A percentile compares a stretch with the other conserved stretches of the same genome.
Evolutionary conservation across 169 alveolate genomes (phyloP).

Genomic region (Plasmodium relictum): DNA sequence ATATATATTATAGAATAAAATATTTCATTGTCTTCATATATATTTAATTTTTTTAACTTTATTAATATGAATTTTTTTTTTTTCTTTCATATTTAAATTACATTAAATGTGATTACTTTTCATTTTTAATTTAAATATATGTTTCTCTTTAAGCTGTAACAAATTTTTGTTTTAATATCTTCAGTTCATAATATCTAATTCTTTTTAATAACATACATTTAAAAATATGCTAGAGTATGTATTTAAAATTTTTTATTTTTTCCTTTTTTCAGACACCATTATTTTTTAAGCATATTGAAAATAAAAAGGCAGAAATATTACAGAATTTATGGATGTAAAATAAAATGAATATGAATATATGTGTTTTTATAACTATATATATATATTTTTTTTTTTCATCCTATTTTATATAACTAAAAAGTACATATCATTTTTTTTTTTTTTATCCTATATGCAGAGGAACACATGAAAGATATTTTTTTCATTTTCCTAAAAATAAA

Average conservation of each 20-base stretch:
- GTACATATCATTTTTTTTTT: neutral
- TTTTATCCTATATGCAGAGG: constrained; percentile 17
- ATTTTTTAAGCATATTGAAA: constrained; percentile 44
- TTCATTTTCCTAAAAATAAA: constrained; percentile 2
- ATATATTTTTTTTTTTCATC: neutral
- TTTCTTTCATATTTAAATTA: neutral
- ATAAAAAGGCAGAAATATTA: constrained; percentile 51
- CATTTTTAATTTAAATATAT: too few relatives aligned
- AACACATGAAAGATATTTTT: constrained; percentile 45
- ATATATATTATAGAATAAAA: neutral
- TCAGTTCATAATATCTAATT: too few relatives aligned
- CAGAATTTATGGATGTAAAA: constrained; percentile 68
- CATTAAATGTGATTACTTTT: too few relatives aligned
- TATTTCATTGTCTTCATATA: too few relatives aligned
- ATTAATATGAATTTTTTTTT: neutral
- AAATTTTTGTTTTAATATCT: too few relatives aligned
- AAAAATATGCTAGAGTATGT: neutral
- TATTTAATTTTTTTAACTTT: neutral
- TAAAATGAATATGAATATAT: neutral
- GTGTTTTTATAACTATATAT: neutral
- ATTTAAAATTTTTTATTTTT: neutral
- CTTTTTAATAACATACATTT: neutral
- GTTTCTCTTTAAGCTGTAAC: too few relatives aligned
- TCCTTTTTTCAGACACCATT: constrained; percentile 38
- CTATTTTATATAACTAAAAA: too few relatives aligned